Evolutionary conservation across 176 grass and related monocot genomes (phyloP).

Genomic region (Oryza coarctata): DNA sequence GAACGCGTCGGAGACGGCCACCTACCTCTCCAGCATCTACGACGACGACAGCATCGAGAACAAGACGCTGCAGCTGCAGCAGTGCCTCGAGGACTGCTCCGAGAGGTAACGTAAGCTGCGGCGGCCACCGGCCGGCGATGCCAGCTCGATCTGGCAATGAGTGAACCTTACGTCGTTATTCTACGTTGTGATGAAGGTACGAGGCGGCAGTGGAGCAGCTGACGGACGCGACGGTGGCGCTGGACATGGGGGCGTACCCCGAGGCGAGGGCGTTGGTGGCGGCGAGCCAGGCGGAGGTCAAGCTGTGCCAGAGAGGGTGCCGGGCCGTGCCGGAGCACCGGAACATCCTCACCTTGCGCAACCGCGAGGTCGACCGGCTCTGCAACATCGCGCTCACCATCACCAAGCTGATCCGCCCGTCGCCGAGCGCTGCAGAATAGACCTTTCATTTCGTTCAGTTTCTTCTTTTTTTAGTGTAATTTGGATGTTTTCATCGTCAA

Average conservation of each 20-base stretch:
- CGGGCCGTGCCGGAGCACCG: slow-evolving; percentile 33
- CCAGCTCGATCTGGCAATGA: neutral
- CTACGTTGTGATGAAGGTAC: slow-evolving; percentile 28
- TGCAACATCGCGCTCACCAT: slow-evolving; percentile 60
- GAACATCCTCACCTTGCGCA: slow-evolving; percentile 53
- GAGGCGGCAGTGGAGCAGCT: slow-evolving; percentile 72
- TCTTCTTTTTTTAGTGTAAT: neutral
- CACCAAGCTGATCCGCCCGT: slow-evolving; percentile 33
- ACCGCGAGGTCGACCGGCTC: slow-evolving; percentile 56
- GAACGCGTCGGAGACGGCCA: slow-evolving; percentile 54
- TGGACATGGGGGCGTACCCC: slow-evolving; percentile 39
- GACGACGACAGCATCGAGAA: slow-evolving; percentile 42
- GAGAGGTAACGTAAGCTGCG: slow-evolving; percentile 5
- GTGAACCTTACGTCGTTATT: neutral
- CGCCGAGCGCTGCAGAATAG: neutral
- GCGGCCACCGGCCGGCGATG: neutral
- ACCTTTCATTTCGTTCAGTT: neutral
- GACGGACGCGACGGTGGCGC: slow-evolving; percentile 45
- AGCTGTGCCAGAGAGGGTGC: slow-evolving; percentile 59
- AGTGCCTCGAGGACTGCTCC: slow-evolving; percentile 62
- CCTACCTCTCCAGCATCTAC: slow-evolving; percentile 39
- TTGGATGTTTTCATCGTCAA: no score
- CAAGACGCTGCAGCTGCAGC: slow-evolving; percentile 53
- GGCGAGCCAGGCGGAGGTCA: slow-evolving; percentile 51
- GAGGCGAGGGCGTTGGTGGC: slow-evolving; percentile 47